Conservation (phyloP, 345 rosid genomes). For the Bruguiera sexangula region DNA sequence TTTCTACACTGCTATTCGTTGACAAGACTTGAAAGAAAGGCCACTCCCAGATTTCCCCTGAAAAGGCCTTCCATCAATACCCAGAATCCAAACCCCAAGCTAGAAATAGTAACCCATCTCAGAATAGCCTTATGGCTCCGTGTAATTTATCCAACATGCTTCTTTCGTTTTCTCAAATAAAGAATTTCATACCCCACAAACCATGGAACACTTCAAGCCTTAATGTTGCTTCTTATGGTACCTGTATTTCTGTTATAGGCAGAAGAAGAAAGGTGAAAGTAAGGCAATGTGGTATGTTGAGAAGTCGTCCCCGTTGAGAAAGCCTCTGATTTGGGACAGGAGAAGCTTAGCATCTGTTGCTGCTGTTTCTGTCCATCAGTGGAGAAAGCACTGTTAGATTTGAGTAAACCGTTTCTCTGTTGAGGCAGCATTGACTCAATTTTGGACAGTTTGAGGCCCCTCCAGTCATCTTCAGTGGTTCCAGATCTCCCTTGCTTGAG, state of each 20-base stretch:
- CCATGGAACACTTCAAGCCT: not conserved
- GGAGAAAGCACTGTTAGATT: slow-evolving; percentile 40
- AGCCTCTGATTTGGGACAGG: slow-evolving; percentile 50
- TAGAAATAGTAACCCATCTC: not conserved
- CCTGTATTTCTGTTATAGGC: slow-evolving; percentile 40
- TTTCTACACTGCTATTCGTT: slow-evolving; percentile 12
- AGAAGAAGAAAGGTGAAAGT: slow-evolving; percentile 42
- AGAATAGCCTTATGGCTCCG: not conserved
- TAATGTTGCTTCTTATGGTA: slow-evolving; percentile 3
- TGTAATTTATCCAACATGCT: slow-evolving; percentile 9
- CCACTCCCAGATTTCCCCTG: slow-evolving; percentile 18
- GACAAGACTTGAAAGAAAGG: slow-evolving; percentile 37
- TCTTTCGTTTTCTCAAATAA: slow-evolving; percentile 15
- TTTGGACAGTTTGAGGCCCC: slow-evolving; percentile 47
- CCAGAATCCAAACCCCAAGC: slow-evolving; percentile 15
- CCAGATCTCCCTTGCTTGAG: slow-evolving; percentile 51
- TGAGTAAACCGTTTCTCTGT: slow-evolving; percentile 29
- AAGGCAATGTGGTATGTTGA: slow-evolving; percentile 37
- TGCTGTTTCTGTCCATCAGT: slow-evolving; percentile 35
- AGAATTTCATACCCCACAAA: not conserved
- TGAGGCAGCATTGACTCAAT: slow-evolving; percentile 38
- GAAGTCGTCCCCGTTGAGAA: slow-evolving; percentile 19
- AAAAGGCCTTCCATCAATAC: slow-evolving; percentile 32
- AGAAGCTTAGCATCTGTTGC: slow-evolving; percentile 61
- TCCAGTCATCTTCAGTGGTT: slow-evolving; percentile 43